Evolutionary conservation across 139 green algal genomes (phyloP).

Genomic region (Gonium pectorale): DNA sequence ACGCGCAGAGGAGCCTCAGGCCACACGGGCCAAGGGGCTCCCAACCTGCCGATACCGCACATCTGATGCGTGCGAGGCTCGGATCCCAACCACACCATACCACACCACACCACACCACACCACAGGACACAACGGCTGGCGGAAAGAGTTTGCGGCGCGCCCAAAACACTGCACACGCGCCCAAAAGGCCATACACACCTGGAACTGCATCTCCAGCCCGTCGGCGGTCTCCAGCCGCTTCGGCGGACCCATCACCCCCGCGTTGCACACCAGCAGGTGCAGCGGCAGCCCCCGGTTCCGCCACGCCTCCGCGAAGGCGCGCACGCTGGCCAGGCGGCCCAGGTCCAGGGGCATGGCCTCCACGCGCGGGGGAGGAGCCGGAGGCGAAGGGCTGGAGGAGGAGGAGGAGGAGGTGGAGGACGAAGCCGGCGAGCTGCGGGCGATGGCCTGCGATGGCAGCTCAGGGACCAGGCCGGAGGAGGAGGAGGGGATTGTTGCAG

Average conservation of each 20-base stretch:
- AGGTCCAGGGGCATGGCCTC: background rate
- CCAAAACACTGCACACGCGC: too few relatives aligned
- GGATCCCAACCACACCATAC: background rate
- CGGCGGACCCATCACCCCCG: conserved; percentile 77
- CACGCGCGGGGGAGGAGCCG: background rate
- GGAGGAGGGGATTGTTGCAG: background rate
- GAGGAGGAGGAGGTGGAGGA: background rate
- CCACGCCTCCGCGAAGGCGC: conserved; percentile 54
- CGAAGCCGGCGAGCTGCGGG: conserved; percentile 15
- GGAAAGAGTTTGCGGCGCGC: background rate
- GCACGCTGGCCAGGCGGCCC: conserved; percentile 50
- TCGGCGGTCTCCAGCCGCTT: conserved; percentile 60
- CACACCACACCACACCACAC: background rate
- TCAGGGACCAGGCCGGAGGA: background rate
- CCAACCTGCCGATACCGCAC: too few relatives aligned
- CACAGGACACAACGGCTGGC: too few relatives aligned
- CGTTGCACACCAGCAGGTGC: conserved; percentile 78
- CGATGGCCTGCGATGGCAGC: background rate
- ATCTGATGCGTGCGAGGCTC: too few relatives aligned
- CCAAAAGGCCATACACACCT: conserved; percentile 66
- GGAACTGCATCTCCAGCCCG: conserved; percentile 82
- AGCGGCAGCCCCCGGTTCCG: conserved; percentile 39
- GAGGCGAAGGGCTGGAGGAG: background rate
- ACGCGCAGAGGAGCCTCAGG: too few relatives aligned
- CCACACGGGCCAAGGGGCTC: too few relatives aligned